Evolutionary conservation across 2,329 filamentous ascomycete species (phyloP).

Genomic region (Macroventuria anomochaeta): DNA sequence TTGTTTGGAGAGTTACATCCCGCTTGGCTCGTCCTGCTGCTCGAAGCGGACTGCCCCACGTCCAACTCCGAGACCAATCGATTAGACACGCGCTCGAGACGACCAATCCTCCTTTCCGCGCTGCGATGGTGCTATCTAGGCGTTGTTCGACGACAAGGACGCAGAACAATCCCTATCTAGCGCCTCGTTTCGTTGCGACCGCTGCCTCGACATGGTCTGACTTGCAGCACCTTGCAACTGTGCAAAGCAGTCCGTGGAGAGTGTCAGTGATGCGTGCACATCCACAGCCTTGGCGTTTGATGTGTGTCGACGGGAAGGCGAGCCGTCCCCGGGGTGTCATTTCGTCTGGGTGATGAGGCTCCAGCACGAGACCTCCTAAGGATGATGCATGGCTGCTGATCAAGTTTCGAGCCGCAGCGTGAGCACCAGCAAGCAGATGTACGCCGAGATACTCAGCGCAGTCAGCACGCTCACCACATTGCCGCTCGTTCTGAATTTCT

Average conservation of each 20-base stretch:
- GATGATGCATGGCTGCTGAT: conserved; percentile 20
- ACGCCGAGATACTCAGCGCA: conserved; percentile 67
- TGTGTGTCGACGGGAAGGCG: conserved; percentile 1
- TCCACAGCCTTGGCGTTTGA: not conserved
- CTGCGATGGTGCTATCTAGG: conserved; percentile 6
- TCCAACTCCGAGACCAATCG: conserved; percentile 27
- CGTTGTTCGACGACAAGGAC: not conserved
- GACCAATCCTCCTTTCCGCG: conserved; percentile 3
- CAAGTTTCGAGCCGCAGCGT: conserved; percentile 58
- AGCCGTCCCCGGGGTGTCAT: conserved; percentile 6
- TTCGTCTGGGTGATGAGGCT: not conserved
- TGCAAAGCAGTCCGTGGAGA: not conserved
- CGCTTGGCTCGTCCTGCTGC: conserved; percentile 2
- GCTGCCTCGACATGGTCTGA: not conserved
- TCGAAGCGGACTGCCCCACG: conserved; percentile 18
- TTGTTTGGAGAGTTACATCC: conserved; percentile 4
- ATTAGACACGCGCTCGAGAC: conserved; percentile 26
- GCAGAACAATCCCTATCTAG: not conserved
- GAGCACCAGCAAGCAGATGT: conserved; percentile 65
- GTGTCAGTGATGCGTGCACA: not conserved
- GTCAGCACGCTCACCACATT: conserved; percentile 70
- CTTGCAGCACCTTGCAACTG: not conserved
- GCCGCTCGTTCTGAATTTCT: conserved; percentile 69
- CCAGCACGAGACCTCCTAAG: conserved; percentile 4
- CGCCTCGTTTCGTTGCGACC: conserved; percentile 1